Evolutionary conservation across 1,284 basidiomycete species (phyloP).

Genomic region (Boletus sp.): DNA sequence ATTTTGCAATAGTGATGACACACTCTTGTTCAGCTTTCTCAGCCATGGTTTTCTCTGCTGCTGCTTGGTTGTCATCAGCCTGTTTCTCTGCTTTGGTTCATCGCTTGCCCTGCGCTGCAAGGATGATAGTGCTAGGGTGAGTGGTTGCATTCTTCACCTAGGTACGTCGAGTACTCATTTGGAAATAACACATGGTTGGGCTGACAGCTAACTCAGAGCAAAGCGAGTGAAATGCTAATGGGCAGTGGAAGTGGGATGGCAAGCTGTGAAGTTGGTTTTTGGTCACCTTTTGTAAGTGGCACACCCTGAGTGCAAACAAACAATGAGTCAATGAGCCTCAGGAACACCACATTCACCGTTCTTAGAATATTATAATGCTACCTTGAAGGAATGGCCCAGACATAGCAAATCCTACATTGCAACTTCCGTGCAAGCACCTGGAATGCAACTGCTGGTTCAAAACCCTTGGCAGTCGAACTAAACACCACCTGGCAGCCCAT

Average conservation of each 20-base stretch:
- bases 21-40: constrained; percentile 6
- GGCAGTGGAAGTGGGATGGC: too few species aligned
- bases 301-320: constrained; percentile 1
- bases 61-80: neutral
- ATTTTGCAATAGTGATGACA: neutral
- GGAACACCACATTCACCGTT: too few species aligned
- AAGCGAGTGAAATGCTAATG: too few species aligned
- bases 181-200: neutral
- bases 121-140: neutral
- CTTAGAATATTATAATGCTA: neutral
- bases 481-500: neutral
- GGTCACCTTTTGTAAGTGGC: neutral
- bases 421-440: neutral
- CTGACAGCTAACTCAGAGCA: too few species aligned
- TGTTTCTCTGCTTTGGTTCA: neutral
- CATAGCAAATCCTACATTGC: neutral
- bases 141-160: too few species aligned
- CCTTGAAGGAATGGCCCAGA: neutral
- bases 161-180: too few species aligned
- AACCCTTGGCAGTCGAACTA: neutral
- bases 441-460: neutral
- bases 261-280: neutral
- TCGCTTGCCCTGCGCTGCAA: neutral
- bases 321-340: neutral
- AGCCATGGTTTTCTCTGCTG: neutral